Percentiles rank a stretch among this genome's conserved stretches.
Evolutionary conservation across 768 basidiomycete species (phyloP).

Genomic region (Hygrocybe punicea): DNA sequence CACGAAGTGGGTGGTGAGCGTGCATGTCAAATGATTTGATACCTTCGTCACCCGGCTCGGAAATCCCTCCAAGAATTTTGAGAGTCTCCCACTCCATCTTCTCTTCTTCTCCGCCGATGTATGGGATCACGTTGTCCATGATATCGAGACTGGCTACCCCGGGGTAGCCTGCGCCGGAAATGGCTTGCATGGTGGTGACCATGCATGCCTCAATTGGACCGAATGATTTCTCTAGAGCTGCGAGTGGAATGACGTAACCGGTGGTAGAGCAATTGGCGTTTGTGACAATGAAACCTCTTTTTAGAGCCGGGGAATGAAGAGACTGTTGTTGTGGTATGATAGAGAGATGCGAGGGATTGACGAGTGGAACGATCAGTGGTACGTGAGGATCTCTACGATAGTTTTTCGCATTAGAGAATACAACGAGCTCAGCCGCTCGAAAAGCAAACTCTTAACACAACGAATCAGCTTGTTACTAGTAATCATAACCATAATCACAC

Average conservation of each 20-base stretch:
- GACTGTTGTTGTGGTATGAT: conserved; percentile 82
- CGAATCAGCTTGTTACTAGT: conserved; percentile 8
- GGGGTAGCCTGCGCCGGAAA: conserved; percentile 97
- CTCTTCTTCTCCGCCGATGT: conserved; percentile 92
- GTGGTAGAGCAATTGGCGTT: conserved; percentile 99
- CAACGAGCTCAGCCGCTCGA: conserved; percentile 78
- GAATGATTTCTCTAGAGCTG: conserved; percentile 84
- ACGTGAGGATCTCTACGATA: conserved; percentile 88
- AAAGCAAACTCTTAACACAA: conserved; percentile 72
- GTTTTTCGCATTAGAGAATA: conserved; percentile 98
- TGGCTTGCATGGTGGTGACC: conserved; percentile 96
- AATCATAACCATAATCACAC: conserved; percentile 14
- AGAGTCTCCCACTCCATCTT: conserved; percentile 99
- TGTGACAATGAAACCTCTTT: conserved; percentile 91
- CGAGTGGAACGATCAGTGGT: conserved; percentile 94
- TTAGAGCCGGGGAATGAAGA: conserved; percentile 61
- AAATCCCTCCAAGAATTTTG: conserved; percentile 90
- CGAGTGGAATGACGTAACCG: conserved; percentile 85
- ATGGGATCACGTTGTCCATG: conserved; percentile 92
- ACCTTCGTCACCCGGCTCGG: conserved; percentile 48
- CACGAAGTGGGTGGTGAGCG: conserved; percentile 69
- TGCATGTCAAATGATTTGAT: conserved; percentile 80
- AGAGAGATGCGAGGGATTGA: conserved; percentile 81
- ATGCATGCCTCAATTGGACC: conserved; percentile 91
- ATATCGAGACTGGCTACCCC: conserved; percentile 88